These are phyloP conservation scores for Cyclotella choctawhatcheeana DNA, from an alignment of 108 stramenopile species.

Conservation along the genomic window DNA sequence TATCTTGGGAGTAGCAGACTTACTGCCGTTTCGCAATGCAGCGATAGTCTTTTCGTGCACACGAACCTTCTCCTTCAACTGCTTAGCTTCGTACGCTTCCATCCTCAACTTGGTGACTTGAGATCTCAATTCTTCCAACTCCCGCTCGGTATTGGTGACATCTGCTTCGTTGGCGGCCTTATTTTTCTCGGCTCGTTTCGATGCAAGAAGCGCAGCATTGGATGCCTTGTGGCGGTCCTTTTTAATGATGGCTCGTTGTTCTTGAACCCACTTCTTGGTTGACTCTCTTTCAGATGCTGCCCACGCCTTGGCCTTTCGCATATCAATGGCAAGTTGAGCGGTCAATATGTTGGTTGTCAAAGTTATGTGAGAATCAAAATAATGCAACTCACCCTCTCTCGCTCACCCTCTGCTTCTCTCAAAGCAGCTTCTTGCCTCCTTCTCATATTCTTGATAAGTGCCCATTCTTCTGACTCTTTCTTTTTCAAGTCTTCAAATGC, in stretches of 20 bases:
- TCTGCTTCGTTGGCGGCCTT: constrained; percentile 13
- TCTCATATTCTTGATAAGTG: constrained; percentile 55
- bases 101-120: constrained; percentile 70
- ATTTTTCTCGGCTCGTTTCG: constrained; percentile 33
- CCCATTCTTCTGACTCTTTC: constrained; percentile 50
- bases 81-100: constrained; percentile 50
- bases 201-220: constrained; percentile 52
- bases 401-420: constrained; percentile 53
- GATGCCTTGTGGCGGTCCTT: constrained; percentile 57
- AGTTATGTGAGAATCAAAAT: too few species aligned
- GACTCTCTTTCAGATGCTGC: constrained; percentile 51
- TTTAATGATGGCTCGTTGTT: constrained; percentile 45
- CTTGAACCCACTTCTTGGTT: constrained; percentile 47
- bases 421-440: constrained; percentile 51
- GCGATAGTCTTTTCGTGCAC: constrained; percentile 39
- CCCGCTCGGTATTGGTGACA: constrained; percentile 58
- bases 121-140: constrained; percentile 70
- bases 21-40: constrained; percentile 14
- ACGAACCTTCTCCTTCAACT: constrained; percentile 39
- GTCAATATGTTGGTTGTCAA: too few species aligned
- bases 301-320: constrained; percentile 50
- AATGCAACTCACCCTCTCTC: constrained; percentile 41
- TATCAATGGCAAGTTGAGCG: too few species aligned
- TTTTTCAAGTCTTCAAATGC: constrained; percentile 48
- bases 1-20: not conserved